Evolutionary conservation across 2,329 filamentous ascomycete species (phyloP).

Genomic region (Colletotrichum noveboracense): DNA sequence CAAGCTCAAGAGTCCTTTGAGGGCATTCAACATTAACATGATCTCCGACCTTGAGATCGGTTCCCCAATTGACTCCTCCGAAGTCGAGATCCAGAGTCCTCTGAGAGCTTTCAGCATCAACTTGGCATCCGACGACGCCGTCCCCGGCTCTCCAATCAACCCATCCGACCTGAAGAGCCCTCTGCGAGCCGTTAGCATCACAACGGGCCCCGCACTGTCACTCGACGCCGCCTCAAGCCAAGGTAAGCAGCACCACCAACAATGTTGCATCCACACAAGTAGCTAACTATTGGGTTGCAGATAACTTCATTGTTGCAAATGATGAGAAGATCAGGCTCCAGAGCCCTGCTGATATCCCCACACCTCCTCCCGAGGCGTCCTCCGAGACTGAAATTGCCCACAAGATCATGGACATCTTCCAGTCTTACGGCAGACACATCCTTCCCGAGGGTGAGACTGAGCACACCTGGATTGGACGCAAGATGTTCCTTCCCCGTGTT

Average conservation of each 20-base stretch:
- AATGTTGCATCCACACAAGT: neutral
- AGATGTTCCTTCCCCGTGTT: constrained; percentile 17
- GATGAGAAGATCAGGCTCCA: neutral
- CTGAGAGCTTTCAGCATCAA: constrained; percentile 11
- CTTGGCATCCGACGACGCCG: neutral
- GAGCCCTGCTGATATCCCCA: neutral
- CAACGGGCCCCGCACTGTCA: neutral
- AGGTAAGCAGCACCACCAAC: neutral
- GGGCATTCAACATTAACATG: constrained; percentile 2
- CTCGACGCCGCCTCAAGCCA: neutral
- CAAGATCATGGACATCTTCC: constrained; percentile 17
- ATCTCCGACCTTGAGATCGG: constrained; percentile 14
- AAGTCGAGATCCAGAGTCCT: neutral
- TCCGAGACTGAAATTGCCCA: constrained; percentile 13
- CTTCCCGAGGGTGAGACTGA: constrained; percentile 11
- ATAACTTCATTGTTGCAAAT: neutral
- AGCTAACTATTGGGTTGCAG: neutral
- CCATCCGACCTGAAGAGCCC: neutral
- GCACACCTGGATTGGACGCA: constrained; percentile 20
- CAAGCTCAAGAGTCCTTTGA: constrained; percentile 5
- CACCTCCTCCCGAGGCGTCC: constrained; percentile 3
- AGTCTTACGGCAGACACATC: constrained; percentile 12
- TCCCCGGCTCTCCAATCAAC: neutral
- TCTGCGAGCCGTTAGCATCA: neutral
- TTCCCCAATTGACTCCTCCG: constrained; percentile 13